Conservation (phyloP, 768 basidiomycete species). For the Paxillus involutus region DNA sequence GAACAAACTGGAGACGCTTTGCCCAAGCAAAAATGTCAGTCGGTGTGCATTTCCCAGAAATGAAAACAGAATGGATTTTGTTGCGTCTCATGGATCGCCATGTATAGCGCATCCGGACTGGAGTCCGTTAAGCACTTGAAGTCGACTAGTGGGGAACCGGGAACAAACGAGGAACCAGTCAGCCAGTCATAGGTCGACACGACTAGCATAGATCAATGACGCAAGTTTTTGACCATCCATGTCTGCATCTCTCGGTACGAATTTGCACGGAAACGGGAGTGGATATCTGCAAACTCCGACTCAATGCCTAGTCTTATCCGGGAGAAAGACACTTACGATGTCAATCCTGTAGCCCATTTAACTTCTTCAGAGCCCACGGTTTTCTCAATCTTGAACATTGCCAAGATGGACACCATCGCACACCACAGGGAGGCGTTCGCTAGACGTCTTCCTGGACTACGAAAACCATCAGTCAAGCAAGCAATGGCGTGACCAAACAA, state of each 20-base stretch:
- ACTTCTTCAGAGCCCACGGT: constrained; percentile 14
- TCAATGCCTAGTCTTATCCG: background rate
- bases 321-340: background rate
- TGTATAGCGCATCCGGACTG: no score
- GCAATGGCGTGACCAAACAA: no score
- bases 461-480: no score
- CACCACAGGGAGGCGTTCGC: constrained; percentile 34
- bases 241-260: constrained; percentile 14
- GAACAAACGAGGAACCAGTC: no score
- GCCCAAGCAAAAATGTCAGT: no score
- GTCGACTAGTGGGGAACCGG: background rate
- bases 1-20: no score
- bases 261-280: constrained; percentile 15
- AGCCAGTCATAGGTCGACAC: background rate
- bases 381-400: constrained; percentile 16
- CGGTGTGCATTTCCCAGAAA: no score
- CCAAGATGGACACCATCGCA: no score
- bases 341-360: constrained; percentile 16
- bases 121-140: background rate
- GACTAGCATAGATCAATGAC: no score
- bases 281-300: no score
- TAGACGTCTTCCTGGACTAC: constrained; percentile 37
- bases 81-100: no score
- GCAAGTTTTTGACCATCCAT: constrained; percentile 14
- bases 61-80: no score